Conservation (phyloP, 1,139 yeast species). For the Pichia sp. region DNA sequence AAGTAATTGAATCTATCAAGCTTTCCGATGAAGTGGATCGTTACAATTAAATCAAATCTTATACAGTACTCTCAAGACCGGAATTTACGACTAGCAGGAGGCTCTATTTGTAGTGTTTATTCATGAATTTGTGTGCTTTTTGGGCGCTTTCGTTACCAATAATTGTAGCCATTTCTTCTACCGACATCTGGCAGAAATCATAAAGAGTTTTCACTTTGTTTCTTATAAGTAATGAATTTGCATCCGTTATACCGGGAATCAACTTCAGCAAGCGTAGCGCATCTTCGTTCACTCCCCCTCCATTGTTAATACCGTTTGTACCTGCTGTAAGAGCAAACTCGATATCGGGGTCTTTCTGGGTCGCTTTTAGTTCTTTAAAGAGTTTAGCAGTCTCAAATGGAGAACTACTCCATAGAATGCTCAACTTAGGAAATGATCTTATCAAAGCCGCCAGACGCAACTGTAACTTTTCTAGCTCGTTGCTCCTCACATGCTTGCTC, state of each 20-base stretch:
- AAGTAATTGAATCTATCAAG: constrained; percentile 23
- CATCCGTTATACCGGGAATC: constrained; percentile 76
- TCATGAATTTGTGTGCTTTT: constrained; percentile 49
- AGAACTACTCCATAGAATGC: constrained; percentile 86
- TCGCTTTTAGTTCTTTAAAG: constrained; percentile 66
- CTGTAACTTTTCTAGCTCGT: constrained; percentile 59
- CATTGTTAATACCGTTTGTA: constrained; percentile 28
- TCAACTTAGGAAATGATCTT: constrained; percentile 68
- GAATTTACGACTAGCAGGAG: too few species aligned
- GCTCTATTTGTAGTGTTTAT: constrained; percentile 14
- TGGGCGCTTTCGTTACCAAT: constrained; percentile 69
- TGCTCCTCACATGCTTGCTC: constrained; percentile 25
- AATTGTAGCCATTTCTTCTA: constrained; percentile 42
- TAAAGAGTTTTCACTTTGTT: constrained; percentile 49
- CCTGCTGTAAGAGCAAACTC: constrained; percentile 62
- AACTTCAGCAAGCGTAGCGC: constrained; percentile 68
- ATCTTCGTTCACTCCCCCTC: constrained; percentile 43
- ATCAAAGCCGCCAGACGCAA: constrained; percentile 65
- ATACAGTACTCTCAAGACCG: too few species aligned
- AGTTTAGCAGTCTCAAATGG: constrained; percentile 90
- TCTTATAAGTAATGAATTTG: constrained; percentile 54
- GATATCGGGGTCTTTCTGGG: constrained; percentile 79
- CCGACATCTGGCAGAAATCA: constrained; percentile 45
- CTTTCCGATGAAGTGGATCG: too few species aligned
- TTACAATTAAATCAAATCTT: too few species aligned